Conservation (phyloP, 2,329 filamentous ascomycete genomes). For the Xylariaceae sp. region DNA sequence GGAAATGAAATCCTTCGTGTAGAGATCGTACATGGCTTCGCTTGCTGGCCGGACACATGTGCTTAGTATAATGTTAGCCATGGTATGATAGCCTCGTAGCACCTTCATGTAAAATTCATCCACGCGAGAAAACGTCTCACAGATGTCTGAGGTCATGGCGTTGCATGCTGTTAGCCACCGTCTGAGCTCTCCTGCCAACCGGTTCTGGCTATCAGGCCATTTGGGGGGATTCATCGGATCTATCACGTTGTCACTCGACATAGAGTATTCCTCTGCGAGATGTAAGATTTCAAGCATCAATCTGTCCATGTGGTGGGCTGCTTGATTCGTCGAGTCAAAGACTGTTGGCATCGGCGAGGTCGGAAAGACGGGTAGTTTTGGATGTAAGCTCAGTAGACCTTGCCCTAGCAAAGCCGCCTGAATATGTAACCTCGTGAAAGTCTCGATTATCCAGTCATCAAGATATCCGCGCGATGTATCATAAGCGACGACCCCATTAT, state of each 20-base stretch:
- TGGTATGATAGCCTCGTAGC: constrained; percentile 36
- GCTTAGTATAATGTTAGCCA: constrained; percentile 40
- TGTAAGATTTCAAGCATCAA: constrained; percentile 23
- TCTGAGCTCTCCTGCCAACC: constrained; percentile 14
- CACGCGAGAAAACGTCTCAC: constrained; percentile 15
- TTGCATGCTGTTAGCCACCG: constrained; percentile 26
- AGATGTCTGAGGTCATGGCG: constrained; percentile 17
- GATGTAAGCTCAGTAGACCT: constrained; percentile 15
- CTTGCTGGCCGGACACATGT: constrained; percentile 30
- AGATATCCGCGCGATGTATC: constrained; percentile 25
- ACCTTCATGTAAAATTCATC: constrained; percentile 27
- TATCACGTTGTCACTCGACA: not conserved
- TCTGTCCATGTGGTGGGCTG: constrained; percentile 23
- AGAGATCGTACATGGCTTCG: constrained; percentile 36
- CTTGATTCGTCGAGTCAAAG: constrained; percentile 24
- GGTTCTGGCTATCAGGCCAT: constrained; percentile 14
- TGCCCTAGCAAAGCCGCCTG: constrained; percentile 30
- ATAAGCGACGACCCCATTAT: constrained; percentile 3
- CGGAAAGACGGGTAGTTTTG: constrained; percentile 11
- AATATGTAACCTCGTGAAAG: constrained; percentile 33
- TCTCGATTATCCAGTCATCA: constrained; percentile 41
- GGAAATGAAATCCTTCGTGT: constrained; percentile 30
- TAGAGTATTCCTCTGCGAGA: constrained; percentile 18
- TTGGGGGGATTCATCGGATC: not conserved
- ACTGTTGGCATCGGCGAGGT: constrained; percentile 9